Evolutionary conservation across 495 filamentous ascomycete genomes (phyloP), one percentile per base, ranked within the genome.

Genomic region (Aspergillus kassunensis): DNA sequence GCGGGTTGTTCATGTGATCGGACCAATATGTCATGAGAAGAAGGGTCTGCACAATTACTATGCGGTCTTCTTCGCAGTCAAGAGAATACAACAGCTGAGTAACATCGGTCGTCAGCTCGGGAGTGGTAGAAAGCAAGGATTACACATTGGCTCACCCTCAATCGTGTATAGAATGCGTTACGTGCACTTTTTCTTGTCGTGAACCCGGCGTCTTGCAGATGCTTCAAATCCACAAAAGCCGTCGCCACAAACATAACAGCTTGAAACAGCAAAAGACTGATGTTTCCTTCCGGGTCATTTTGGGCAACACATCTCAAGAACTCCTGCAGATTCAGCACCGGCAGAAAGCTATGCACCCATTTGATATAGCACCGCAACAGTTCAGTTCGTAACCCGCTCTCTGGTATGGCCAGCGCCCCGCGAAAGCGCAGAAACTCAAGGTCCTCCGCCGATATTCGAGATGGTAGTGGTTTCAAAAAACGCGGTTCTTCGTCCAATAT

Each of bases 1-100:
- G 85, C 0, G 86, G 86, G 2, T 83, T 86, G 34, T 70, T 71
- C 44, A 68, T 63, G 7, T 65, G 63, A 64, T 91, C 87, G 50
- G 90, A 90, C 86, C 88, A 92, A 60, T 90, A 91, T 5, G 88
- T 90, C 83, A 93, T 87, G 19, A 95, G 73, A 8, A 95, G 72
- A 0, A 92, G 71, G 13, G 85, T 79, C 64, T 95, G 90, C 5
- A 92, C 77, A 34, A 92, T 80, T n/a, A 82, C 74, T 31, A 93
- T 79, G 27, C 88, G 86, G 51, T 90, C 86, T 34, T 82, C 80
- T 66, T 95, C 90, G 62, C 87, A 89, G 52, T 95, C 89, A 53
- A 89, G 84, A 42, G 90, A 89, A 62, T 92, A 91, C 4, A 95
- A 73, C 10, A 81, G 59, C 76, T 81, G 51, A 11, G 24, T 12